Evolutionary conservation across 768 basidiomycete genomes (phyloP).

Genomic region (Rhodotorula sphaerocarpa): DNA sequence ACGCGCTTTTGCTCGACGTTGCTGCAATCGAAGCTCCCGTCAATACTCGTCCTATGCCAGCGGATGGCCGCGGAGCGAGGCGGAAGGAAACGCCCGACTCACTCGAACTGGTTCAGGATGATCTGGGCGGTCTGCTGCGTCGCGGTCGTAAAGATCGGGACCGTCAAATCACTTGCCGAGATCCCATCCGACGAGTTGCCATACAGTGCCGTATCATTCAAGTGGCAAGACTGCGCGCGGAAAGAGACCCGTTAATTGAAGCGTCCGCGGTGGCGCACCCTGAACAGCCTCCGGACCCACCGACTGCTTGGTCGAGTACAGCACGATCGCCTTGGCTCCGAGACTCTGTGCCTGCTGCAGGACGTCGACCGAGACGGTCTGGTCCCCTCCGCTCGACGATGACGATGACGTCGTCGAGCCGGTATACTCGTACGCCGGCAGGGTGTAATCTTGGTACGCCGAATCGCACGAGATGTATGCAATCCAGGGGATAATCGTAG

Average conservation of each 20-base stretch:
- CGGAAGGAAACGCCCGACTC: too few species aligned
- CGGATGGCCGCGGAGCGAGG: too few species aligned
- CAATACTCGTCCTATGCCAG: too few species aligned
- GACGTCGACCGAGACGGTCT: not conserved
- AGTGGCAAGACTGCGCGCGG: slow-evolving; percentile 10
- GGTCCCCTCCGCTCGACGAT: not conserved
- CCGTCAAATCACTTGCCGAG: not conserved
- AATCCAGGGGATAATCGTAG: slow-evolving; percentile 13
- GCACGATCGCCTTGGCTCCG: not conserved
- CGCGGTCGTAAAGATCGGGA: slow-evolving; percentile 22
- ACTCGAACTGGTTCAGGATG: slow-evolving; percentile 1
- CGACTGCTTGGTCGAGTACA: not conserved
- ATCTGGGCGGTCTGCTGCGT: not conserved
- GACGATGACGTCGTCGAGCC: not conserved
- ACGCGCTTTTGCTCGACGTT: slow-evolving; percentile 2
- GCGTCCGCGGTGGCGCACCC: too few species aligned
- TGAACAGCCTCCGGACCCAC: too few species aligned
- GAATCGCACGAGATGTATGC: slow-evolving; percentile 26
- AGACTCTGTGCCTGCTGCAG: not conserved
- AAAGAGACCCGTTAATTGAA: too few species aligned
- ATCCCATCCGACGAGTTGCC: not conserved
- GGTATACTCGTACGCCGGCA: not conserved
- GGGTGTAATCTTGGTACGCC: not conserved
- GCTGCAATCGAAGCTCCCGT: not conserved
- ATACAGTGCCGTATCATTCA: slow-evolving; percentile 2